These are phyloP conservation scores for Penicillium sclerotiorum DNA, from an alignment of 2,329 filamentous ascomycete genomes.

Conservation along the genomic window DNA sequence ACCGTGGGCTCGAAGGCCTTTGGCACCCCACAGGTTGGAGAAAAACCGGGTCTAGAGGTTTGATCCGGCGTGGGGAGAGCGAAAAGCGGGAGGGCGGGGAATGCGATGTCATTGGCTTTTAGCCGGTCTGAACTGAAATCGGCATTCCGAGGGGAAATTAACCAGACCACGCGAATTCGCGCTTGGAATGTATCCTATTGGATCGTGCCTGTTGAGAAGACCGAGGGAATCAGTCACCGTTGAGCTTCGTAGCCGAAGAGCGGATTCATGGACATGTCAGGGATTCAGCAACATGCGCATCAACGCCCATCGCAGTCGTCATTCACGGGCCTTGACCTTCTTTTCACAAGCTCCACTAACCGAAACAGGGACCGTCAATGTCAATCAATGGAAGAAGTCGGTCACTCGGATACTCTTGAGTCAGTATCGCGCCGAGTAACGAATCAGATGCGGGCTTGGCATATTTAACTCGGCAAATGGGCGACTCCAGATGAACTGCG, in stretches of 20 bases:
- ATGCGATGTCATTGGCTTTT: conserved; percentile 3
- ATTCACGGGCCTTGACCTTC: background rate
- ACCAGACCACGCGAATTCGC: background rate
- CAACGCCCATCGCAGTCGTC: background rate
- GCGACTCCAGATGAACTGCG: background rate
- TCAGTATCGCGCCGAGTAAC: background rate
- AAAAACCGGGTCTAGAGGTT: conserved; percentile 5
- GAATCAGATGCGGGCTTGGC: background rate
- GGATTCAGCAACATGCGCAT: background rate
- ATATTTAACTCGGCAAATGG: background rate
- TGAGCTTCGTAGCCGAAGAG: background rate
- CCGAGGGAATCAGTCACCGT: no score
- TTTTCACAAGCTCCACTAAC: background rate
- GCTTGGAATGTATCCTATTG: background rate
- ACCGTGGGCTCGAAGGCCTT: background rate
- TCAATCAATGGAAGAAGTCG: background rate
- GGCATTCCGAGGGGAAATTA: conserved; percentile 6
- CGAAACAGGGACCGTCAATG: background rate
- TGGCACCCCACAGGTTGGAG: conserved; percentile 2
- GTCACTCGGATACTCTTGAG: background rate
- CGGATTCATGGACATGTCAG: background rate
- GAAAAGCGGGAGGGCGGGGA: background rate
- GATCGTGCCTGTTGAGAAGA: background rate
- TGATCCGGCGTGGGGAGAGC: conserved; percentile 1
- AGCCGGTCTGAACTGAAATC: conserved; percentile 6